Base-by-base conservation (phyloP, 1,139 yeast species). In the Yamadazyma atlantica region DNA sequence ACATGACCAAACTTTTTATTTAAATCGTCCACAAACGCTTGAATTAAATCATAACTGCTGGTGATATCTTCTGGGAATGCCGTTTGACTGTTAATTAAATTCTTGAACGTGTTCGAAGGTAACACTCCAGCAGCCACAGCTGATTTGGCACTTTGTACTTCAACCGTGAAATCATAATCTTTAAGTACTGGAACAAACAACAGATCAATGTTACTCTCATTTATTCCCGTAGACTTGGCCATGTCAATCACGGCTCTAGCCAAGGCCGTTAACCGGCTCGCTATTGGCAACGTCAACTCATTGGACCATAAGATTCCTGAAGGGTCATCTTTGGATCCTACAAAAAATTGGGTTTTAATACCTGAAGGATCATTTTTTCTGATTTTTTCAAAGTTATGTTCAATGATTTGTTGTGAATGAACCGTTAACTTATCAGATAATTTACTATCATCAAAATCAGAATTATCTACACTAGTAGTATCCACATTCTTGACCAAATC, bases 221-320 rank as follows among this genome's bases (percentile, higher is more conserved):
- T 64, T 15, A 78, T 48, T 2, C 80, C 82, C 21, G 58, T 54
- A 2, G 53, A 54, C 37, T 69, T 73, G 14, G 84, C 57, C 42
- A 84, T 57, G 25, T 73, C 73, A 32, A 76, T 64, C 0, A 94
- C 92, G 23, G 85, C 89, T 49, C 89, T 78, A 1, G 97, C 79
- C 44, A 92, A 73, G 0, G 95, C 92, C 0, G 97, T 90, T 46
- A 90, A 66, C 64, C 98, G 79, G 16, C 90, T 76, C 2, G 96
- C 90, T 40, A 89, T 82, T 9, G 95, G 90, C 38, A 88, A 69
- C 12, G 84, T 80, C 30, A 82, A 64, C 37, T 75, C 75, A 45
- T 78, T 76, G 2, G 96, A 79, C 92, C 96, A 92, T 42, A 85
- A 58, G 26, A 82, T 79, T 35, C 97, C 97, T 11, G 92, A 78